These are phyloP conservation scores for Physcomitrellopsis africana DNA, from an alignment of 225 moss, liverwort and hornwort genomes.

Conservation along the genomic window DNA sequence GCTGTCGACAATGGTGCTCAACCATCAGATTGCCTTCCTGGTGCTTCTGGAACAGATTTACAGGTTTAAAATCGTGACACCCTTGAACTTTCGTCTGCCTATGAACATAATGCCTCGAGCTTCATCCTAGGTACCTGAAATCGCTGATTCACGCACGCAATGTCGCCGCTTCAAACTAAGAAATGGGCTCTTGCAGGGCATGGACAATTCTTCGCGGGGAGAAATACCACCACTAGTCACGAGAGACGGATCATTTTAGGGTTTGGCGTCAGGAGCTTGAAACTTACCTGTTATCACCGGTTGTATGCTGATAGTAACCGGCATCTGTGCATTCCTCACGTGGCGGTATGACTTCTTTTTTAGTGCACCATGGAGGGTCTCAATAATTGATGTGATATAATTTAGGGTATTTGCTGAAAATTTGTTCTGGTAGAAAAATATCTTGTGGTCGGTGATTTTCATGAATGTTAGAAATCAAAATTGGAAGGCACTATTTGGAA, in stretches of 20 bases:
- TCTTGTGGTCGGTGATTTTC: no score
- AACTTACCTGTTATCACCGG: no score
- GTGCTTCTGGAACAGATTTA: conserved; percentile 96
- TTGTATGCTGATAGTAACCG: no score
- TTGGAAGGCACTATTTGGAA: no score
- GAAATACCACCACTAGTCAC: conserved; percentile 83
- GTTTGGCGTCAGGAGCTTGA: no score
- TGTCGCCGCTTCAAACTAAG: not conserved
- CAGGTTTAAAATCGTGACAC: conserved; percentile 46
- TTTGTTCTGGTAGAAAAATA: no score
- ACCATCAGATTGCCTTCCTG: conserved; percentile 88
- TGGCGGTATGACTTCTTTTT: no score
- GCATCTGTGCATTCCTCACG: no score
- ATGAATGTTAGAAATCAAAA: no score
- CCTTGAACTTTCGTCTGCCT: not conserved
- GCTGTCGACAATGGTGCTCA: conserved; percentile 88
- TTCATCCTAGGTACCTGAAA: not conserved
- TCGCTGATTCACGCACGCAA: not conserved
- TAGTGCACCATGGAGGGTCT: no score
- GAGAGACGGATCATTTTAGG: not conserved
- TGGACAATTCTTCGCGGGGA: conserved; percentile 96
- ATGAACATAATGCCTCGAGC: not conserved
- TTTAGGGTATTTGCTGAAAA: no score
- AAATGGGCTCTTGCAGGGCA: conserved; percentile 53
- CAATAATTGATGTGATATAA: no score